Conservation (phyloP, 169 alveolate species). For the Blepharisma undulans region DNA sequence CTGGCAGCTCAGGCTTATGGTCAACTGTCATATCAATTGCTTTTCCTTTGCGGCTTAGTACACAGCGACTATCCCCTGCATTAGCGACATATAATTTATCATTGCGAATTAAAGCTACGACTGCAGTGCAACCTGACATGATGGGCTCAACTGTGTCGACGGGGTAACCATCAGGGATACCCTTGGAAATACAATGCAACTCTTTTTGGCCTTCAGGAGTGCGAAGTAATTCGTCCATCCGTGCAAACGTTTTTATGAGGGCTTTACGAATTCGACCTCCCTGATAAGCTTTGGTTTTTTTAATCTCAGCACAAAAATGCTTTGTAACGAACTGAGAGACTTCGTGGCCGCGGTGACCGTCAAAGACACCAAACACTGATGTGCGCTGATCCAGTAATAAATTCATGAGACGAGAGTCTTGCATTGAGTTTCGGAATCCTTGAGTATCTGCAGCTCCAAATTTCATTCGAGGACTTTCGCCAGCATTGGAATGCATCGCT, state of each 20-base stretch:
- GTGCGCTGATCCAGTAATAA: conserved; percentile 40
- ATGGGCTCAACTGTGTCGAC: neutral
- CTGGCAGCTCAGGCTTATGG: conserved; percentile 96
- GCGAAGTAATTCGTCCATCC: conserved; percentile 53
- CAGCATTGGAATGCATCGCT: neutral
- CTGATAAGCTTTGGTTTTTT: conserved; percentile 38
- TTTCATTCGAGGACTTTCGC: neutral
- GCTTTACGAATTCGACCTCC: conserved; percentile 49
- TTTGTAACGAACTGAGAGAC: conserved; percentile 92
- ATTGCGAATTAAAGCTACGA: neutral
- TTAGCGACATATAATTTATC: conserved; percentile 89
- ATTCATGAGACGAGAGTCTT: neutral
- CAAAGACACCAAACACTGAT: conserved; percentile 95
- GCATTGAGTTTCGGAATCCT: neutral
- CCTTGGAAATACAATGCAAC: neutral
- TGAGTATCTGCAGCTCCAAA: neutral
- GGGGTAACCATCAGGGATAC: neutral
- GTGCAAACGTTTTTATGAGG: conserved; percentile 47
- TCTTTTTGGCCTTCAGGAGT: conserved; percentile 10
- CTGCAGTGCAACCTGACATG: conserved; percentile 38
- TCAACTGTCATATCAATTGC: conserved; percentile 94
- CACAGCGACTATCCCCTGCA: conserved; percentile 99
- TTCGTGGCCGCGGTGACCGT: conserved; percentile 98
- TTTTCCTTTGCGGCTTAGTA: conserved; percentile 90
- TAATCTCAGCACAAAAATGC: conserved; percentile 72